phyloP scores from a whole-genome alignment of 805 yeast genomes.

The Candida incommunis region DNA sequence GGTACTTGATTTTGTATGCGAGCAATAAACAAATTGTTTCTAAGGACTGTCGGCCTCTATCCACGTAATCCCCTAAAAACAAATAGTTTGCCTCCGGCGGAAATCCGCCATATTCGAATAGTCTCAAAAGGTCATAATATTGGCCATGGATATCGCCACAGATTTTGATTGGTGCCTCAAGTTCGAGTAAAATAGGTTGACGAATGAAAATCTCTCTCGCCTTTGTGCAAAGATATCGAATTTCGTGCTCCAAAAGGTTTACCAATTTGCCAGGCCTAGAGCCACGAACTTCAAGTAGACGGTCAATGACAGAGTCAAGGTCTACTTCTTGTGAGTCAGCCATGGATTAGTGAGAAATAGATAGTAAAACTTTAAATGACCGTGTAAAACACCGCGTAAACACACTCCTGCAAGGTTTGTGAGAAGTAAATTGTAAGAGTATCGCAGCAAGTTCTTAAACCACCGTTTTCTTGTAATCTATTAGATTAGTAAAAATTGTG shows the following conservation, averaged over 20 bases:
- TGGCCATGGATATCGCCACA: constrained; percentile 99
- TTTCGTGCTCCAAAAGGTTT: constrained; percentile 83
- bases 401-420: too few relatives aligned
- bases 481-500: too few relatives aligned
- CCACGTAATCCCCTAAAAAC: constrained; percentile 94
- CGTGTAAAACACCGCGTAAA: too few relatives aligned
- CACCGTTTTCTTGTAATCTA: too few relatives aligned
- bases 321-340: constrained; percentile 60
- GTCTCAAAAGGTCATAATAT: constrained; percentile 86
- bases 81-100: constrained; percentile 97
- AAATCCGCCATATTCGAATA: constrained; percentile 96
- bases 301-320: constrained; percentile 91
- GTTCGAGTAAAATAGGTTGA: constrained; percentile 88
- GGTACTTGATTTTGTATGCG: constrained; percentile 95
- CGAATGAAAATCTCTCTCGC: constrained; percentile 97
- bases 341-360: too few relatives aligned
- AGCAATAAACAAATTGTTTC: constrained; percentile 89
- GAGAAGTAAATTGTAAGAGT: too few relatives aligned
- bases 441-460: too few relatives aligned
- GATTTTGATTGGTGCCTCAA: constrained; percentile 88
- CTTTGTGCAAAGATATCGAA: constrained; percentile 88
- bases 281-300: constrained; percentile 94
- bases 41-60: constrained; percentile 93
- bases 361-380: too few relatives aligned
- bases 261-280: constrained; percentile 98